Evolutionary conservation across 75 land plant species (phyloP), one percentile per base, ranked within the genome.

Genomic region (Cunninghamia lanceolata): DNA sequence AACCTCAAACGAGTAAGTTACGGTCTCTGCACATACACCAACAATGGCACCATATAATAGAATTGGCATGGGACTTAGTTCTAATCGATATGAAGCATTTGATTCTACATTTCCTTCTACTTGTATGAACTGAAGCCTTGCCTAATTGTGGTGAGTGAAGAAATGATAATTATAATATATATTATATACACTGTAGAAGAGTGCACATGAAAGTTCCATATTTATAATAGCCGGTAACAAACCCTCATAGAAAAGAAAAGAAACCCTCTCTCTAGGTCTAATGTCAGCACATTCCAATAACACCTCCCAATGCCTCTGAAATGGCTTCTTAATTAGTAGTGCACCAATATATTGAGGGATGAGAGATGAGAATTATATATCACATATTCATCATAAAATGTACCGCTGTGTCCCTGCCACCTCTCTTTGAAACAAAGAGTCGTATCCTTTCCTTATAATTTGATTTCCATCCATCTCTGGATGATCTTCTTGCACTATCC

Each of bases 1-100:
- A 16, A 96, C 96, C 89, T 96, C 98, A 88, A 96, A 95, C 13
- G 98, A 96, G 84, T 95, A 96, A 4, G 98, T 96, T 42, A 91
- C 92, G 81, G 92, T 94, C 91, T 96, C 98, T 3, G 96, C 90
- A 89, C 95, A 95, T 80, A 88, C 88, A 79, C 98, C 98, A 59
- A 96, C 90, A 52, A 95, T 93, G 9, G 98, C 98, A n/a, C 98
- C 98, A 87, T 96, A 92, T 16, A 96, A 42, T 74, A 96, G 87
- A 32, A 96, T 96, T 80, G 95, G 87, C 66, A 93, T 40, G 36
- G 98, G 91, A 40, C 98, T 94, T 79, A 96, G 84, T 77, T 96
- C 95, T 28, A 95, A 81, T 84, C 93, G 96, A 35, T 92, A 94
- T 53, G 93, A 88, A 70, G 92, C 93, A 87, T 85, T 94, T 80